Percentiles rank a stretch among this genome's conserved stretches.
Evolutionary conservation across 148 eudicot genomes (phyloP).

Genomic region (Chenopodium album): DNA sequence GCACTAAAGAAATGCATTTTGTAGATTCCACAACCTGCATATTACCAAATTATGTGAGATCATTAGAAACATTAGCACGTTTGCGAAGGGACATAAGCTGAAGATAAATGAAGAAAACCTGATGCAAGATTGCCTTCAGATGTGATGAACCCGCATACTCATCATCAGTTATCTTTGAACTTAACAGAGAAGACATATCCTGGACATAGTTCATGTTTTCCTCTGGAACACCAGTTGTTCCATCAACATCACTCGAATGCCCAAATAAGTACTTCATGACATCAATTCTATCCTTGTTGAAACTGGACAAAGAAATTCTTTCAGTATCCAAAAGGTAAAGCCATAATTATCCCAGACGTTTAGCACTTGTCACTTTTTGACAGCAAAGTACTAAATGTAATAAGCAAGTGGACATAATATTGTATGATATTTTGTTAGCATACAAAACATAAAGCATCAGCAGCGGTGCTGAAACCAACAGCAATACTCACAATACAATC

Average conservation of each 20-base stretch:
- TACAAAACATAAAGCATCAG: neutral
- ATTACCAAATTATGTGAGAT: constrained; percentile 6
- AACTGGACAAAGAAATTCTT: constrained; percentile 36
- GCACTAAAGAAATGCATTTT: constrained; percentile 45
- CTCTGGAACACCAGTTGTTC: constrained; percentile 37
- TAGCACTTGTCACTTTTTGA: neutral
- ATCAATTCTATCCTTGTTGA: constrained; percentile 54
- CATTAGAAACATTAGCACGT: neutral
- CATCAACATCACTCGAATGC: constrained; percentile 39
- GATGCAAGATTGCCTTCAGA: constrained; percentile 35
- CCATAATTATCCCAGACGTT: neutral
- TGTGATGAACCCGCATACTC: constrained; percentile 32
- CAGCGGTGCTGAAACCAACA: neutral
- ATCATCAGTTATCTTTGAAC: constrained; percentile 44
- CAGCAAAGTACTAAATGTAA: neutral
- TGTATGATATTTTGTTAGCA: neutral
- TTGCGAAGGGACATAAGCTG: constrained; percentile 1
- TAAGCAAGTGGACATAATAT: neutral
- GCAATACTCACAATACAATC: neutral
- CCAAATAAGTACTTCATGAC: constrained; percentile 74
- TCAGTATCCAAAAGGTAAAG: constrained; percentile 16
- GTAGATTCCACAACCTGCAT: constrained; percentile 62
- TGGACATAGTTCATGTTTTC: constrained; percentile 60
- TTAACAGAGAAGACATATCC: constrained; percentile 51
- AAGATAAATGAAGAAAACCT: constrained; percentile 34